A percentile compares a stretch with the other conserved stretches of the same genome.
phyloP scores from a whole-genome alignment of 2,329 filamentous ascomycete genomes.

The Cladosporium cucumerinum region DNA sequence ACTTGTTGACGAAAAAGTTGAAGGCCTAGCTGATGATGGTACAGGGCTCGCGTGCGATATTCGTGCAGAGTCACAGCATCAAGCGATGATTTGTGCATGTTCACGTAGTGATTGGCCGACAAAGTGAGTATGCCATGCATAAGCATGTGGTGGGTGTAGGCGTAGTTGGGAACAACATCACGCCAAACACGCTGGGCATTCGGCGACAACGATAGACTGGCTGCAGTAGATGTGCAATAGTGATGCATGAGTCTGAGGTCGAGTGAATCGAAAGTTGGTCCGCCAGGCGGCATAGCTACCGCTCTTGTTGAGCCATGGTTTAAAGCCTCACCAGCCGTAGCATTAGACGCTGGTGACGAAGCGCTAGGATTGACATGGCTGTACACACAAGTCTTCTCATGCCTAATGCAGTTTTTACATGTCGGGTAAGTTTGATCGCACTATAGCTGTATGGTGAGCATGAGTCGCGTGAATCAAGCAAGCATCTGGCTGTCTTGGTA shows the following conservation, averaged over 20 bases:
- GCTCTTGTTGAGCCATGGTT: not conserved
- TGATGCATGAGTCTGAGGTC: slow-evolving; percentile 31
- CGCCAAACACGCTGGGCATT: slow-evolving; percentile 28
- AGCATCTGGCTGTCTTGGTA: slow-evolving; percentile 14
- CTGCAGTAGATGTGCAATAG: slow-evolving; percentile 27
- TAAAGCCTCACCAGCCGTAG: not conserved
- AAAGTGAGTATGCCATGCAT: slow-evolving; percentile 31
- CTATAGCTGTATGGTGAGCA: slow-evolving; percentile 17
- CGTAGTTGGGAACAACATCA: slow-evolving; percentile 21
- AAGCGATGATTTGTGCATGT: slow-evolving; percentile 8
- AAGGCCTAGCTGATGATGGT: slow-evolving; percentile 29
- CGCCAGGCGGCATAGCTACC: not conserved
- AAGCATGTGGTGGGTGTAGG: slow-evolving; percentile 22
- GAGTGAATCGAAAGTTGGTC: slow-evolving; percentile 24
- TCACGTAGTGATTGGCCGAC: slow-evolving; percentile 27
- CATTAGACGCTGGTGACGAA: not conserved
- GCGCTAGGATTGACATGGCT: slow-evolving; percentile 14
- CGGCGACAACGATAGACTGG: slow-evolving; percentile 21
- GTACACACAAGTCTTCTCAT: slow-evolving; percentile 26
- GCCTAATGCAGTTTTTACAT: slow-evolving; percentile 29
- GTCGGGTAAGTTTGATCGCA: slow-evolving; percentile 29
- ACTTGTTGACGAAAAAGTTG: slow-evolving; percentile 25
- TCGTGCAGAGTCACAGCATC: slow-evolving; percentile 17
- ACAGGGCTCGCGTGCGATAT: slow-evolving; percentile 27
- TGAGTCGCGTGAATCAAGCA: not conserved